Conservation (phyloP, 805 yeast species). For the Ogataea kodamae region DNA sequence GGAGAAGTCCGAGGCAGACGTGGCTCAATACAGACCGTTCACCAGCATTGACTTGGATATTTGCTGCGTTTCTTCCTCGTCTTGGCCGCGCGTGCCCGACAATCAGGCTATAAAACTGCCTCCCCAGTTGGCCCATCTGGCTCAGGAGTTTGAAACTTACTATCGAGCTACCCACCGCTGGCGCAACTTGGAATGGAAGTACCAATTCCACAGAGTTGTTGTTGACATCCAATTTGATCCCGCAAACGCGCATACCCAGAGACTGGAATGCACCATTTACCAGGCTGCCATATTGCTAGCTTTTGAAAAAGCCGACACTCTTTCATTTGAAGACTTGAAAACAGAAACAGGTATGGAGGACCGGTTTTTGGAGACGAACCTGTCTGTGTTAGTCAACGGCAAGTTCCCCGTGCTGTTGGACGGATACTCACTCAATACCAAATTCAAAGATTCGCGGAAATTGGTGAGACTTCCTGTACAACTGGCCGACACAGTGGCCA, state of each 20-base stretch:
- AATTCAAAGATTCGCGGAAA: conserved; percentile 9
- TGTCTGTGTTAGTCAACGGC: conserved; percentile 32
- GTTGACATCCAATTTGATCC: conserved; percentile 33
- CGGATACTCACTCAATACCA: conserved; percentile 13
- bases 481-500: conserved; percentile 3
- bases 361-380: conserved; percentile 30
- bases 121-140: conserved; percentile 7
- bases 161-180: conserved; percentile 8
- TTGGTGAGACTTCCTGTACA: conserved; percentile 10
- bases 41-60: conserved; percentile 7
- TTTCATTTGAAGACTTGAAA: conserved; percentile 25
- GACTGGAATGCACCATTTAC: conserved; percentile 37
- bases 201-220: conserved; percentile 39
- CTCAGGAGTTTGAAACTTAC: conserved; percentile 12
- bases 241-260: conserved; percentile 7
- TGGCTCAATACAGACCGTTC: conserved; percentile 4
- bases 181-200: conserved; percentile 39
- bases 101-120: conserved; percentile 20
- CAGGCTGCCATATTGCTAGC: conserved; percentile 41
- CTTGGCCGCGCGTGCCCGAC: conserved; percentile 25
- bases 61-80: conserved; percentile 15
- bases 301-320: conserved; percentile 33
- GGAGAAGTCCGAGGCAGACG: conserved; percentile 12
- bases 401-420: conserved; percentile 29
- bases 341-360: conserved; percentile 33